These are phyloP conservation scores for Spiraea crenata DNA, from an alignment of 331 rosid species.

Conservation along the genomic window DNA sequence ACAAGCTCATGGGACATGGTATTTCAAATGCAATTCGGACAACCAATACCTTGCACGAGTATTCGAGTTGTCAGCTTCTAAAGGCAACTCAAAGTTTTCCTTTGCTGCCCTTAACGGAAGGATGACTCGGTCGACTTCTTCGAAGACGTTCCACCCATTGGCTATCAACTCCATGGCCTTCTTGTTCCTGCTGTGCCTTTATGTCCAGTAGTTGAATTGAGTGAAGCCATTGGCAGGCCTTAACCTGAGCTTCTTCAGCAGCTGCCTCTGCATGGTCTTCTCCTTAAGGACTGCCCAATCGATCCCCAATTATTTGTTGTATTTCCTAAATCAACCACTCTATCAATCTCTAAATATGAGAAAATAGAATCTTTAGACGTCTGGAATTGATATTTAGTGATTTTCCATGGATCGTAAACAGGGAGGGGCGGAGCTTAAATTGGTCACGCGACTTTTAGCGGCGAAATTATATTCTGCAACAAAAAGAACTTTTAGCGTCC, in stretches of 20 bases:
- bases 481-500: background rate
- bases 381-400: too few relatives aligned
- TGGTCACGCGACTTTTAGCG: background rate
- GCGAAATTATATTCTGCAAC: too few relatives aligned
- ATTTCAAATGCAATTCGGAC: conserved; percentile 83
- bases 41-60: conserved; percentile 91
- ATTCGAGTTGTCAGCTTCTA: conserved; percentile 73
- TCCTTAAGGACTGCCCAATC: background rate
- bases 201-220: conserved; percentile 62
- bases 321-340: background rate
- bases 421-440: background rate
- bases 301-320: conserved; percentile 4
- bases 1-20: conserved; percentile 80
- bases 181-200: conserved; percentile 77
- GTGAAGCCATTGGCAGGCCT: conserved; percentile 27
- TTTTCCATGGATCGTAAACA: background rate
- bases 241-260: conserved; percentile 30
- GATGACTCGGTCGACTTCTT: conserved; percentile 90
- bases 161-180: conserved; percentile 80
- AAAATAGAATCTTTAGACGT: background rate
- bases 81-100: conserved; percentile 90
- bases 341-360: background rate
- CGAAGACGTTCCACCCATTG: conserved; percentile 78
- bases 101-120: conserved; percentile 84
- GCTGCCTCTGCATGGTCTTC: conserved; percentile 39